Evolutionary conservation across 2,329 filamentous ascomycete species (phyloP).

Genomic region (Scedosporium aurantiacum): DNA sequence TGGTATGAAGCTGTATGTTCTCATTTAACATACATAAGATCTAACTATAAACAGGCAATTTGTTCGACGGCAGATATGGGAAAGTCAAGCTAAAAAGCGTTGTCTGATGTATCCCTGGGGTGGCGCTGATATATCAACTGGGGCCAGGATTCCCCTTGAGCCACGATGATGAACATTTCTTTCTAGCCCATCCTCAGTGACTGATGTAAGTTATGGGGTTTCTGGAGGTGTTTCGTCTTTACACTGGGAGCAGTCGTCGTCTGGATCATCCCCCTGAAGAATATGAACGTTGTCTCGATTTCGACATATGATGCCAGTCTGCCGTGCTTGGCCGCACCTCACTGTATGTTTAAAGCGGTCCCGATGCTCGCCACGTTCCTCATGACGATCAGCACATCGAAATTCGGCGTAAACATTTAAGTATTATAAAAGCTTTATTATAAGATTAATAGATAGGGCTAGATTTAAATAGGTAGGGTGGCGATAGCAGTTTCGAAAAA

Average conservation of each 20-base stretch:
- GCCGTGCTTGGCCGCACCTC: slow-evolving; percentile 5
- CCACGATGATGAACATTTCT: not conserved
- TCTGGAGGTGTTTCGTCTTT: slow-evolving; percentile 9
- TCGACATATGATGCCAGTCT: slow-evolving; percentile 4
- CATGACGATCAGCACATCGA: slow-evolving; percentile 7
- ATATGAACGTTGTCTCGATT: slow-evolving; percentile 9
- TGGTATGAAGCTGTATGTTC: not conserved
- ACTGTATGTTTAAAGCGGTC: slow-evolving; percentile 9
- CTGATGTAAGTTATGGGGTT: slow-evolving; percentile 6
- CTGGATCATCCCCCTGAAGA: slow-evolving; percentile 8
- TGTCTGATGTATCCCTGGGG: not conserved
- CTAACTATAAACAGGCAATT: not conserved
- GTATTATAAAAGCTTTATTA: too few species aligned
- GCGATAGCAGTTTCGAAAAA: too few species aligned
- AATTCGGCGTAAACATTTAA: slow-evolving; percentile 10
- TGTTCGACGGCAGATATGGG: not conserved
- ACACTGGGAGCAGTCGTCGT: slow-evolving; percentile 8
- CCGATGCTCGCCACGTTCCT: slow-evolving; percentile 6
- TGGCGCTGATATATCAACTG: not conserved
- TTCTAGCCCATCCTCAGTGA: not conserved
- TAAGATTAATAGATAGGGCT: too few species aligned
- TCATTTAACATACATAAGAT: not conserved
- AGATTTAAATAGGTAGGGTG: too few species aligned
- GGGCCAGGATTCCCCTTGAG: not conserved
- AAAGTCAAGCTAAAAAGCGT: not conserved